Base-by-base conservation (phyloP, 257 asterid species). In the Voacanga thouarsii region DNA sequence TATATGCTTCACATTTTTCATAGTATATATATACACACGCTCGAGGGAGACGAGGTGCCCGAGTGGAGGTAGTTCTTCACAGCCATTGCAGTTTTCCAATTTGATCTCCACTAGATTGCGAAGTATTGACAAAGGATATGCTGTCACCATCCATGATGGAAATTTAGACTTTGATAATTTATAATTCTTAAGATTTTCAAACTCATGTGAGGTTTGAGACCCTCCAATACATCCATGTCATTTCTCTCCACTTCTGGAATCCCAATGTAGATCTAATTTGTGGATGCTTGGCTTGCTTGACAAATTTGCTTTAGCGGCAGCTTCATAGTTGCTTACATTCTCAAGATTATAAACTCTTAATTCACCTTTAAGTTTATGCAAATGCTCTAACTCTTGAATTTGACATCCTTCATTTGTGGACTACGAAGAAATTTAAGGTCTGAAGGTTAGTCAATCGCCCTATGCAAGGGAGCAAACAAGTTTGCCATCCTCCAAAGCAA, bases 91-190 rank as follows among this genome's bases (percentile, higher is more conserved):
- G 6, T 18, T 0, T 28, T 21, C 33, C 66, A 84, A 41, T 5
- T 33, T 24, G n/a, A 75, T 0, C 43, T 57, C 4, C 24, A n/a
- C 67, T 5, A 75, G 57, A 41, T 75, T 26, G 3, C 24, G 44
- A 14, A 64, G 39, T 37, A 68, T 33, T 33, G 37, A 33, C 37
- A 14, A 18, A 43, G 4, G 26, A 11, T 39, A 0, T 47, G 37
- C 59, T 16, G 47, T 30, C 69, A 11, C 44, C 30, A 84, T 79
- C 87, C 85, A 78, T 0, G 81, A 75, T 7, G 87, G 87, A 43
- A 81, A 81, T 1, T 70, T 6, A n/a, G 33, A 39, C 78, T 80
- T 21, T 45, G 28, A 59, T 60, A 80, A 7, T 68, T n/a, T 0
- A 1, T 26, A 12, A 84, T 70, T 47, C 26, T 71, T 69, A 84